Evolutionary conservation across 306 rosid genomes (phyloP).

Genomic region (Lablab purpureus): DNA sequence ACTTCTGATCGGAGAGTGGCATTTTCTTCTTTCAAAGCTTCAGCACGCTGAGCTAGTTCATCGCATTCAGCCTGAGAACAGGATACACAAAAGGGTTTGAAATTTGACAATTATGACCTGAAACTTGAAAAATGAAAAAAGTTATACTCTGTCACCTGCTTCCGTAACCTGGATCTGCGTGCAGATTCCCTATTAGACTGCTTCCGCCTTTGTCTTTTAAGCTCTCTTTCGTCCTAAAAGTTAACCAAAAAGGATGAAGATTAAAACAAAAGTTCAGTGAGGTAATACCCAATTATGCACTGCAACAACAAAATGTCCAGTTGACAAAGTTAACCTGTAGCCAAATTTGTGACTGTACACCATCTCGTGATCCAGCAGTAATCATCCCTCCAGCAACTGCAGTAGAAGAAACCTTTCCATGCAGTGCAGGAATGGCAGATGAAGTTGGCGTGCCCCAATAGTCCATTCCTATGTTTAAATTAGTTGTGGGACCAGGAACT

Average conservation of each 20-base stretch:
- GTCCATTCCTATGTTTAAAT: conserved; percentile 82
- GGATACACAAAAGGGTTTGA: background rate
- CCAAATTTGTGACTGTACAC: background rate
- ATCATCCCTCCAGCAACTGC: conserved; percentile 16
- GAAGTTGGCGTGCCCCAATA: conserved; percentile 79
- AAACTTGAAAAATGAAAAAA: background rate
- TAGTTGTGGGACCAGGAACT: conserved; percentile 83
- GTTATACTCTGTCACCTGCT: background rate
- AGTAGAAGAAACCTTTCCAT: conserved; percentile 9
- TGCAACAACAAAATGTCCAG: background rate
- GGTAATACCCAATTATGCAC: background rate
- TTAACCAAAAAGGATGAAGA: background rate
- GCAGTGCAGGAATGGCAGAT: conserved; percentile 59
- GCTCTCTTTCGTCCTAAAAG: conserved; percentile 7
- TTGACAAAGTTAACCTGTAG: conserved; percentile 2
- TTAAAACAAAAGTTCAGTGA: background rate
- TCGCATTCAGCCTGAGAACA: conserved; percentile 4
- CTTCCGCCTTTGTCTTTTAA: conserved; percentile 8
- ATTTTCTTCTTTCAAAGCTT: conserved; percentile 1
- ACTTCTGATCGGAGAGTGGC: background rate
- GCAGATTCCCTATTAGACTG: conserved; percentile 15
- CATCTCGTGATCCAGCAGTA: background rate
- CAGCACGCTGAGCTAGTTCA: conserved; percentile 9
- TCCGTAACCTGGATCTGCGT: conserved; percentile 9
- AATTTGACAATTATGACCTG: background rate